Evolutionary conservation across 139 green algal species (phyloP).

Genomic region (Zygnema cylindricum): DNA sequence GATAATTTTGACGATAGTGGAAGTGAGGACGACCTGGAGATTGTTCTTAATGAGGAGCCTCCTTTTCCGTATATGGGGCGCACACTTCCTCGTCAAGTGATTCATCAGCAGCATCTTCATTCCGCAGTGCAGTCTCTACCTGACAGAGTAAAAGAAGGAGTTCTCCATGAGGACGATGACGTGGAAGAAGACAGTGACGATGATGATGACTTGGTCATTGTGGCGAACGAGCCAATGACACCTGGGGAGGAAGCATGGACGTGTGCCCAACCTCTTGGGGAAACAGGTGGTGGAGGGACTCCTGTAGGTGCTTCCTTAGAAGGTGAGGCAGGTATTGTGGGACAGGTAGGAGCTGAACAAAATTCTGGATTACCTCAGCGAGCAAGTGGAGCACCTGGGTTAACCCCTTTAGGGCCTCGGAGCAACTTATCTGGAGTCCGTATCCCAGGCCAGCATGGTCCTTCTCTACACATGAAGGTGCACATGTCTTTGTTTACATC

Average conservation of each 20-base stretch:
- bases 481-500: too few relatives aligned
- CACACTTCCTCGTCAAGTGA: not conserved
- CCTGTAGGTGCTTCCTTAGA: not conserved
- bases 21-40: slow-evolving; percentile 16
- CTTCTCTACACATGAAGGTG: not conserved
- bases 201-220: slow-evolving; percentile 41
- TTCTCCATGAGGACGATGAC: not conserved
- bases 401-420: not conserved
- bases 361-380: too few relatives aligned
- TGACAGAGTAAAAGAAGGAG: not conserved
- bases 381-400: not conserved
- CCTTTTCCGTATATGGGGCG: not conserved
- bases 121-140: not conserved
- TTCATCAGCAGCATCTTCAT: slow-evolving; percentile 8
- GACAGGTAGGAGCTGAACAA: not conserved
- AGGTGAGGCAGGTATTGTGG: slow-evolving; percentile 1
- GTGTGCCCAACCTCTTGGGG: not conserved
- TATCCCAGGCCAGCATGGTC: not conserved
- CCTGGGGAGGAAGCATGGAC: not conserved
- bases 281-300: not conserved
- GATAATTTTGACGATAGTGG: not conserved
- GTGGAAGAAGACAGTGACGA: slow-evolving; percentile 28
- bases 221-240: slow-evolving; percentile 36
- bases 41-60: slow-evolving; percentile 31
- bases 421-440: not conserved